phyloP scores from a whole-genome alignment of 768 basidiomycete species.

The Termitomyces sp. region DNA sequence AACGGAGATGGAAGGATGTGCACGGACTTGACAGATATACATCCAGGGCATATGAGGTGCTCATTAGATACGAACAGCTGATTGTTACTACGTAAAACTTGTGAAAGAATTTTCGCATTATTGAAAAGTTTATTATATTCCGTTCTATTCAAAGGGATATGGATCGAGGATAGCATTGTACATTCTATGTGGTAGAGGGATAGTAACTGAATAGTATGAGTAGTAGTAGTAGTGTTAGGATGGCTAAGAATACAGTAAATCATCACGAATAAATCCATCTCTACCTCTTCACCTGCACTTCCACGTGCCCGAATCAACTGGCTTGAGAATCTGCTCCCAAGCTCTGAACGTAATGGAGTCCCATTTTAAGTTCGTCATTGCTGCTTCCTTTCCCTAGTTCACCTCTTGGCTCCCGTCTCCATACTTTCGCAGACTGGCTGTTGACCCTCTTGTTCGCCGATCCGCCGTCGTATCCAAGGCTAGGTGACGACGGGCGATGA shows the following conservation, averaged over 20 bases:
- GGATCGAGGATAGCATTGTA: conserved; percentile 11
- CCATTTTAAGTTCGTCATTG: conserved; percentile 62
- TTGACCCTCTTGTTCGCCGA: conserved; percentile 39
- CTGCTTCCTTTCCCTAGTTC: conserved; percentile 31
- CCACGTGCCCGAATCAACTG: conserved; percentile 14
- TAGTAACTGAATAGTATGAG: conserved; percentile 11
- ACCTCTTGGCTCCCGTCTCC: conserved; percentile 16
- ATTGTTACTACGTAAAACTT: conserved; percentile 11
- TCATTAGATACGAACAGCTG: conserved; percentile 10
- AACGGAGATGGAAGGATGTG: neutral
- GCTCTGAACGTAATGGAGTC: conserved; percentile 65
- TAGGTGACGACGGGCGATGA: conserved; percentile 30
- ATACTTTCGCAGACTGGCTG: conserved; percentile 64
- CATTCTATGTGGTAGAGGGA: conserved; percentile 10
- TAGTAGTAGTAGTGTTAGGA: conserved; percentile 3
- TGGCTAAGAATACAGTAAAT: conserved; percentile 5
- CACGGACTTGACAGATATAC: conserved; percentile 4
- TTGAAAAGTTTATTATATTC: conserved; percentile 8
- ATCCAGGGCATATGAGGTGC: conserved; percentile 1
- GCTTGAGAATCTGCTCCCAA: conserved; percentile 47
- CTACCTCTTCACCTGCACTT: conserved; percentile 8
- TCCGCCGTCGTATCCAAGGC: conserved; percentile 16
- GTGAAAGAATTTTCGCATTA: conserved; percentile 11
- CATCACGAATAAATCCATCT: conserved; percentile 8
- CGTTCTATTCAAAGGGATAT: neutral